Conservation (phyloP, 352 stramenopile genomes). For the Vaucheria bursata region DNA sequence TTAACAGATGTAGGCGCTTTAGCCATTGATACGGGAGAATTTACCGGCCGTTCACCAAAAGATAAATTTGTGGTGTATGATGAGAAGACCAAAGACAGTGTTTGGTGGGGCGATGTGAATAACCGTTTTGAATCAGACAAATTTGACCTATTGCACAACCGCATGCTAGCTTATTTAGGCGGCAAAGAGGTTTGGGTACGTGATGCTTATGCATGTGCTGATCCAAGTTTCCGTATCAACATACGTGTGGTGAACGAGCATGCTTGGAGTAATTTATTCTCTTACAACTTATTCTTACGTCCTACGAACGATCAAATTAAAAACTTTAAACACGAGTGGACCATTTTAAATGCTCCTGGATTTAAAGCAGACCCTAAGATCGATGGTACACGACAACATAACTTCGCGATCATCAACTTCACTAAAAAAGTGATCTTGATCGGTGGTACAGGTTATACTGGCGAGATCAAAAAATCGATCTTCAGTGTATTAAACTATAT, state of each 20-base stretch:
- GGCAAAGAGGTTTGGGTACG: constrained; percentile 62
- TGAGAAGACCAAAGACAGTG: constrained; percentile 67
- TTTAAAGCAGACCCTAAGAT: constrained; percentile 86
- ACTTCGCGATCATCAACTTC: constrained; percentile 64
- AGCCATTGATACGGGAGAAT: constrained; percentile 94
- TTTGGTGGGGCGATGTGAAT: constrained; percentile 95
- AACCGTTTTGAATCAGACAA: constrained; percentile 79
- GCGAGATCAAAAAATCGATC: constrained; percentile 98
- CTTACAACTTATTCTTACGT: constrained; percentile 91
- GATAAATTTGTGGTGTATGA: constrained; percentile 97
- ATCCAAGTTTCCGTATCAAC: constrained; percentile 78
- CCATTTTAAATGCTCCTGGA: no score
- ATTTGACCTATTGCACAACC: constrained; percentile 89
- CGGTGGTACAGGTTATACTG: constrained; percentile 89
- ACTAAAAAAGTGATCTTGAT: constrained; percentile 88
- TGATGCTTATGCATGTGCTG: constrained; percentile 87
- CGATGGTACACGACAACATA: constrained; percentile 85
- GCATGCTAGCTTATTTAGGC: constrained; percentile 82
- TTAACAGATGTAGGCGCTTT: constrained; percentile 64
- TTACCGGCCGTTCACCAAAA: constrained; percentile 93
- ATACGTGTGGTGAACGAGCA: constrained; percentile 94
- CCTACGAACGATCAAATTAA: constrained; percentile 67
- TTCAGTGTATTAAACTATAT: constrained; percentile 99
- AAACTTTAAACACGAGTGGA: constrained; percentile 77
- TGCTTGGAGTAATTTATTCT: constrained; percentile 95